phyloP scores from a whole-genome alignment of 2,329 filamentous ascomycete genomes.

The Fusarium sp. region DNA sequence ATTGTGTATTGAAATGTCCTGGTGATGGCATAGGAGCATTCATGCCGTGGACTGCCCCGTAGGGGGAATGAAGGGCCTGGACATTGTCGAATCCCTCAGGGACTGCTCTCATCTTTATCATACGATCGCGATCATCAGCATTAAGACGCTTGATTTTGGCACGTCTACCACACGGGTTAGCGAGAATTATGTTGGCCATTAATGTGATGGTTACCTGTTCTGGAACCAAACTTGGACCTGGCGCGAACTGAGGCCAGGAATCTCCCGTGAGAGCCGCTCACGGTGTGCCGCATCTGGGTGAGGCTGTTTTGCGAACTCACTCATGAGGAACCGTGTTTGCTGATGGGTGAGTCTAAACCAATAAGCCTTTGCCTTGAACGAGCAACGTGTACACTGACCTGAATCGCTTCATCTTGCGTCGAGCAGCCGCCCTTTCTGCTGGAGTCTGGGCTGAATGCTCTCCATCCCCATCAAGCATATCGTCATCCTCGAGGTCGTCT shows the following conservation, averaged over 20 bases:
- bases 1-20: slow-evolving; percentile 57
- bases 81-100: slow-evolving; percentile 77
- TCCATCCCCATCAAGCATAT: slow-evolving; percentile 58
- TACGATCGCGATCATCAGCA: slow-evolving; percentile 74
- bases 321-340: slow-evolving; percentile 97
- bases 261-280: slow-evolving; percentile 86
- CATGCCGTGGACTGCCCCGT: slow-evolving; percentile 67
- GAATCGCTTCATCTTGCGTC: slow-evolving; percentile 81
- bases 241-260: slow-evolving; percentile 87
- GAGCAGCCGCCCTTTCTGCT: slow-evolving; percentile 65
- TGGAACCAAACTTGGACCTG: slow-evolving; percentile 99
- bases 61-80: slow-evolving; percentile 73
- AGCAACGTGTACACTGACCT: slow-evolving; percentile 59
- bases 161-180: slow-evolving; percentile 56
- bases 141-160: slow-evolving; percentile 78
- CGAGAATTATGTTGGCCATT: not conserved
- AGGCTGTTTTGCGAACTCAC: slow-evolving; percentile 93
- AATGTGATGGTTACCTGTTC: slow-evolving; percentile 73
- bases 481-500: slow-evolving; percentile 64
- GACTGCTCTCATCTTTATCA: slow-evolving; percentile 77
- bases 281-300: slow-evolving; percentile 93
- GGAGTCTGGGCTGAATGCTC: slow-evolving; percentile 57
- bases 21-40: slow-evolving; percentile 59
- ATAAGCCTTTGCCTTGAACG: slow-evolving; percentile 46
- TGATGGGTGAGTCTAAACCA: slow-evolving; percentile 83